Evolutionary conservation across 306 rosid species (phyloP), one percentile per base, ranked within the genome.

Genomic region (Rosa persica): DNA sequence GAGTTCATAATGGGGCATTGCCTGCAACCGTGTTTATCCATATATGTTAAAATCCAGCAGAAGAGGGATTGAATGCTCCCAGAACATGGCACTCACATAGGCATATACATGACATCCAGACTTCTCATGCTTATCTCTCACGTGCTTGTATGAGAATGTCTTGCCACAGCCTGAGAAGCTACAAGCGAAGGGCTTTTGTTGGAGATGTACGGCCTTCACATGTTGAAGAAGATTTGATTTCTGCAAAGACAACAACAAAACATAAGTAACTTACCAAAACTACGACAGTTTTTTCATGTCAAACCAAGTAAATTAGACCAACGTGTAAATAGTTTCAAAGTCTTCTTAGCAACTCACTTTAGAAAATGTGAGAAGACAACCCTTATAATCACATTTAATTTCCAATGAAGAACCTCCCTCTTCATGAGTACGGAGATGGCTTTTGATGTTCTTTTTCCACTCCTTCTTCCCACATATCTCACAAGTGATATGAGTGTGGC

Each of bases 111-210:
- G 97, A 60, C 61, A 69, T 3, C 84, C 90, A 1, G 84, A 86
- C 74, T 87, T 91, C 80, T 92, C 96, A 5, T 91, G 98, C 12
- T 89, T 92, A 61, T 95, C 93, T 83, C 98, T 81, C 47, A 95
- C 98, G 1, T 95, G 98, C 80, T 92, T 95, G 87, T 91, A 91
- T 8, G 97, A 85, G 66, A 95, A 95, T 69, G 93, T 92, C 98
- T 87, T 83, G 73, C 92, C 92, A 78, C 98, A 94, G 76, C 89
- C 88, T n/a, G 87, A 70, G 83, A 92, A 88, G 74, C 93, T 75
- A 69, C 98, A 95, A 12, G 72, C 78, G 72, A 83, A 95, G 8
- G 91, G 98, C 57, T 84, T 95, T 3, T 30, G 70, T 42, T 87
- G 62, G 1, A 87, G 81, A 82, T 95, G 98, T 79, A 87, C 97